phyloP scores from a whole-genome alignment of 2,329 filamentous ascomycete species.

The Clarireedia sp. region DNA sequence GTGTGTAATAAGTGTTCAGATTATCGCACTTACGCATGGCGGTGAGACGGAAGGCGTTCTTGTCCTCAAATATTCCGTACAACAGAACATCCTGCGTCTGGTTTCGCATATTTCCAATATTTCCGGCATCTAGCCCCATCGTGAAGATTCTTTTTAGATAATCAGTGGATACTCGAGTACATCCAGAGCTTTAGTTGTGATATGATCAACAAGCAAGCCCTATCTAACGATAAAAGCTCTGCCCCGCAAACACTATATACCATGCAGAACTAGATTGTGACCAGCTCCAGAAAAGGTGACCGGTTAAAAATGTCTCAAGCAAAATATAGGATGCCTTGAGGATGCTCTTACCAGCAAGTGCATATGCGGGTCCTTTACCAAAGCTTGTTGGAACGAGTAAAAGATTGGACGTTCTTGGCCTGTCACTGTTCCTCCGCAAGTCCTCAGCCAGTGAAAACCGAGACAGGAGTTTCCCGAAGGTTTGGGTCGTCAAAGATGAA shows the following conservation, averaged over 20 bases:
- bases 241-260: slow-evolving; percentile 6
- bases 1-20: background rate
- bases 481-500: background rate
- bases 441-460: background rate
- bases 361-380: background rate
- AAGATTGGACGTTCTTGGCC: background rate
- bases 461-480: background rate
- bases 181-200: background rate
- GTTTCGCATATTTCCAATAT: background rate
- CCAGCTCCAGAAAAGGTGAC: background rate
- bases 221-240: background rate
- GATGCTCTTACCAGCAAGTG: slow-evolving; percentile 1
- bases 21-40: background rate
- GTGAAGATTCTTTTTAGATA: background rate
- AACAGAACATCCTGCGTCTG: background rate
- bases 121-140: background rate
- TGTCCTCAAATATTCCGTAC: background rate
- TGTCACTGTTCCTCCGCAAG: background rate
- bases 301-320: background rate
- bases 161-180: background rate
- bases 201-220: background rate
- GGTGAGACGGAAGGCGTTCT: background rate
- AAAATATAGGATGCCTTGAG: background rate
- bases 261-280: background rate
- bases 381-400: background rate